These are phyloP conservation scores for Colletotrichum tamarilloi DNA, from an alignment of 2,329 filamentous ascomycete genomes.

Conservation along the genomic window DNA sequence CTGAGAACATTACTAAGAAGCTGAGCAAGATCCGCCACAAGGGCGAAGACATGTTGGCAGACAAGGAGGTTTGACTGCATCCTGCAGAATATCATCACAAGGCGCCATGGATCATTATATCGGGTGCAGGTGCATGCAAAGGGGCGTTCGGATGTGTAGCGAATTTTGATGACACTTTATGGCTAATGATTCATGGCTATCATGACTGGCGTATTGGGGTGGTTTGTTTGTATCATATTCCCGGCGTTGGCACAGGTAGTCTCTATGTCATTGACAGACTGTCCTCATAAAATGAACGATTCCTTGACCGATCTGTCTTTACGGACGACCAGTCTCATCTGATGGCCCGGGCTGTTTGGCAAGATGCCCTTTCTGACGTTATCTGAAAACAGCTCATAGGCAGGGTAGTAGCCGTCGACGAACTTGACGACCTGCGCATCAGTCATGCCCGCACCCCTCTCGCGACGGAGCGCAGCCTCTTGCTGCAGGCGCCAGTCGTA, in stretches of 20 bases:
- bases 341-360: conserved; percentile 58
- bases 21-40: conserved; percentile 66
- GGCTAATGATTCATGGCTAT: conserved; percentile 28
- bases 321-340: conserved; percentile 72
- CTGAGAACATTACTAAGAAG: conserved; percentile 65
- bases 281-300: conserved; percentile 58
- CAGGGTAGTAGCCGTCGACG: conserved; percentile 76
- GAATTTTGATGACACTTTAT: conserved; percentile 30
- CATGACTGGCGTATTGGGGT: conserved; percentile 1
- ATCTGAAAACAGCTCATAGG: conserved; percentile 76
- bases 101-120: neutral
- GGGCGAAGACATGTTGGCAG: conserved; percentile 66
- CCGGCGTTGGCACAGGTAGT: neutral
- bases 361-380: conserved; percentile 69
- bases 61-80: conserved; percentile 46
- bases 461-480: conserved; percentile 75
- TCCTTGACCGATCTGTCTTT: conserved; percentile 70
- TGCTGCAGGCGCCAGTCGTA: conserved; percentile 89
- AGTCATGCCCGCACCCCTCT: conserved; percentile 82
- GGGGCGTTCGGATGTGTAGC: conserved; percentile 8
- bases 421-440: conserved; percentile 83
- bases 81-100: neutral
- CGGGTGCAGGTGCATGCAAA: neutral
- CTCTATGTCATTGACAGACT: neutral
- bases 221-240: neutral